Base-by-base conservation (phyloP, 176 grass and related monocot species). In the Poa pratensis region DNA sequence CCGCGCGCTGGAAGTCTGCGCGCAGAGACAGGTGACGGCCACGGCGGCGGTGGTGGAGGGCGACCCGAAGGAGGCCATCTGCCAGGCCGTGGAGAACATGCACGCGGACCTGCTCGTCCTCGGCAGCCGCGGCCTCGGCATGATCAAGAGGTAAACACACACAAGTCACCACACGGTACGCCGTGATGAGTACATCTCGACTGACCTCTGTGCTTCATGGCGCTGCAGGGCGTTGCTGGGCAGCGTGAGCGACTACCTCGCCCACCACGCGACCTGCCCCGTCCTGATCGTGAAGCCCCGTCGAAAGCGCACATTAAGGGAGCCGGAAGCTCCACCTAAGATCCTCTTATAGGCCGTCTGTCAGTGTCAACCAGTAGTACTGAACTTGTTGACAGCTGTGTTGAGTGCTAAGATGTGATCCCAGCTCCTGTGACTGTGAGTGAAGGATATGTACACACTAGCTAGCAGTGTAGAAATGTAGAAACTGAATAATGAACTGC, bases 241-340 rank as follows among this genome's bases (percentile, higher is more conserved):
- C 87, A 97, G 94, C 79, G 94, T 94, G 12, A 97, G 94, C 80
- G 87, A 94, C 80, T 94, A 94, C 76, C 84, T 90, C 28, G 81
- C 80, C 18, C 94, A 97, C 35, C 87, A 97, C 20, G 89, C 91
- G n/a, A 71, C 65, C 71, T 97, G 94, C 91, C 94, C 94, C 0
- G 80, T 97, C 2, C 82, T 94, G 13, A 81, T 92, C 14, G 90
- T 97, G 1, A 94, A 85, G 80, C 90, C 49, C 49, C 87, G 5
- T 78, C 77, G 6, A 91, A 80, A 62, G 58, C 15, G 55, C 82
- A 73, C 12, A 53, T 14, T 79, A 88, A 91, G 73, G 82, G 76
- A 74, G 12, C 22, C 26, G 24, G 12, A 26, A 26, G 13, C 35
- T 30, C 28, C 1, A 2, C 28, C 28, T 30, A 30, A 30, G 28